Conservation (phyloP, 495 filamentous ascomycete genomes). For the Lasiosphaeriaceae sp. region DNA sequence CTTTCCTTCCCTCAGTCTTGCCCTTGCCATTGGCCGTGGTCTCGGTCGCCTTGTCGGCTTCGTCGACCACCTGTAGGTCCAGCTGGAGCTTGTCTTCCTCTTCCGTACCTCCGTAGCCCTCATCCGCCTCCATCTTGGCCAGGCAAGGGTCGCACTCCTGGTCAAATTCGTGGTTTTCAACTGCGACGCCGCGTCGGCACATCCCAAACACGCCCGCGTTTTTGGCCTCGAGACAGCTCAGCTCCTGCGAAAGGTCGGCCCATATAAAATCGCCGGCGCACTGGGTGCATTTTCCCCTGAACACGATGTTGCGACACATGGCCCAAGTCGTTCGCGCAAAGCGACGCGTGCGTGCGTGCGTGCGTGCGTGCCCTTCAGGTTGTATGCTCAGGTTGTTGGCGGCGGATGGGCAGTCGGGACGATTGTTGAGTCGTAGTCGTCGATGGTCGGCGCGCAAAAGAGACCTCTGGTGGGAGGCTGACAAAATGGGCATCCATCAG, state of each 20-base stretch:
- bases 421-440: too few species aligned
- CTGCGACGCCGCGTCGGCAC: conserved; percentile 23
- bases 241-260: conserved; percentile 30
- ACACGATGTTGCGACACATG: conserved; percentile 35
- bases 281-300: conserved; percentile 28
- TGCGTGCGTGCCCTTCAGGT: too few species aligned
- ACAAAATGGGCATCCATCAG: too few species aligned
- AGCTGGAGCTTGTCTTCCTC: conserved; percentile 5
- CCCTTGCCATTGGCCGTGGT: background rate
- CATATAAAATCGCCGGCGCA: conserved; percentile 25
- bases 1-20: background rate
- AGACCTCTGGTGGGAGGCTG: too few species aligned
- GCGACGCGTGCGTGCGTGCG: too few species aligned
- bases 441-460: too few species aligned
- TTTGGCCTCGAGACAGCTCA: conserved; percentile 36
- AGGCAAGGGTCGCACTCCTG: conserved; percentile 34
- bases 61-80: conserved; percentile 2
- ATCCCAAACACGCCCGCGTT: conserved; percentile 31
- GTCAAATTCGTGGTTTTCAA: conserved; percentile 32
- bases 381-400: too few species aligned
- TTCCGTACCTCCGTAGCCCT: conserved; percentile 31
- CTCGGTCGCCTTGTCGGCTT: conserved; percentile 4
- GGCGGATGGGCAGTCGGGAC: too few species aligned
- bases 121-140: conserved; percentile 24
- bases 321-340: too few species aligned